Base-by-base conservation (phyloP, 1,284 basidiomycete species). In the Coniophora puteana region DNA sequence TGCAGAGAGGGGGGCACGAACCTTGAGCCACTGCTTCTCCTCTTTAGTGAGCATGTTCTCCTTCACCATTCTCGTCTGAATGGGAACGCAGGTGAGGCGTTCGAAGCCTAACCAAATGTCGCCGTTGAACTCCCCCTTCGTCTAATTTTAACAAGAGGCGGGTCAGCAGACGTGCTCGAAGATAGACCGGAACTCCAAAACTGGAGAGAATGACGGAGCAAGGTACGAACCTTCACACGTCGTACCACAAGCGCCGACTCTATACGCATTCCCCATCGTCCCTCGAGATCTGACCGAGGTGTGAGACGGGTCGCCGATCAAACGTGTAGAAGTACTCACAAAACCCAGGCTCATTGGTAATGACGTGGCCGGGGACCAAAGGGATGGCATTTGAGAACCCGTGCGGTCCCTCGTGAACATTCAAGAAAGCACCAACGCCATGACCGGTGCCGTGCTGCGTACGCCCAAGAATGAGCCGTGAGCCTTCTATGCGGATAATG, bases 21-120 rank as follows among this genome's bases (percentile, higher is more conserved):
- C 84, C 73, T 93, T 94, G 41, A 99, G 58, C 94, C 94, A 97
- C 44, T 78, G 65, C 54, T 85, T 85, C 71, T 99, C 93, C 43
- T 87, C 84, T 55, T 83, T 86, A 10, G 82, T 82, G 48, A 98
- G 74, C 75, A 98, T 80, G 29, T 64, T 69, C 42, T 85, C 81
- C 56, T 93, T 89, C 41, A 98, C 82, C 76, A 99, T 86, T 51
- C 81, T 79, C 3, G 89, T 90, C 66, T 95, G 89, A 56, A 99
- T 96, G 0, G 96, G 95, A 4, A 94, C 92, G 60, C 84, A 86
- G 3, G 93, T 94, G 48, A 95, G 69, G 10, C 88, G 82, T 63
- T 94, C 90, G 58, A 94, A 95, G 5, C 82, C 83, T 18, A 93
- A 76, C 85, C 88, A 95, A 29, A 78, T 66, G 51, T 81, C 73